Evolutionary conservation across 2,329 filamentous ascomycete genomes (phyloP).

Genomic region (Xylariales sp.): DNA sequence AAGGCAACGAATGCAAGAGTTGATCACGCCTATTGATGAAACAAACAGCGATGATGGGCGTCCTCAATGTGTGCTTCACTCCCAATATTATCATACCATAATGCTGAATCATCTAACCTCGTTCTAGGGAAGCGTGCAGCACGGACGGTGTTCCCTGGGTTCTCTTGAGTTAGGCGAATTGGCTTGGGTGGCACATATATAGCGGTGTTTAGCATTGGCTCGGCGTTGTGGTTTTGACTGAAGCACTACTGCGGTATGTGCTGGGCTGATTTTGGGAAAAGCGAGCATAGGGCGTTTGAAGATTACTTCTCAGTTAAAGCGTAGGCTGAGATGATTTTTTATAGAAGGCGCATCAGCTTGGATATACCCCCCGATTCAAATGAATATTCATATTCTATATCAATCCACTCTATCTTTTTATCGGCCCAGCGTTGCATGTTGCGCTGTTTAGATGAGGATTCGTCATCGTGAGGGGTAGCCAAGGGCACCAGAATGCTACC

Average conservation of each 20-base stretch:
- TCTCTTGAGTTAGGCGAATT: conserved; percentile 37
- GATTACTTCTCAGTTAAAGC: conserved; percentile 7
- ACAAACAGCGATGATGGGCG: conserved; percentile 49
- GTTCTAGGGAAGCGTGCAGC: conserved; percentile 57
- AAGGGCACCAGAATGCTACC: conserved; percentile 7
- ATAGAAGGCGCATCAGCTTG: conserved; percentile 34
- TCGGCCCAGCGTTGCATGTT: conserved; percentile 12
- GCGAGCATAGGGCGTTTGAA: conserved; percentile 33
- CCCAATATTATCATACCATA: not conserved
- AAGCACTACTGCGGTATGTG: conserved; percentile 16
- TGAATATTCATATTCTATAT: conserved; percentile 21
- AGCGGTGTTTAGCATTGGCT: conserved; percentile 46
- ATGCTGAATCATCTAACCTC: conserved; percentile 37
- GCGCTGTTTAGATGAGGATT: not conserved
- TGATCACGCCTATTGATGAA: conserved; percentile 48
- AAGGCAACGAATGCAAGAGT: conserved; percentile 46
- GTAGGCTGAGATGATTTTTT: conserved; percentile 20
- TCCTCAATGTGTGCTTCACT: conserved; percentile 45
- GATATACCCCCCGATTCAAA: conserved; percentile 37
- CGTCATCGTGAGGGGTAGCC: conserved; percentile 26
- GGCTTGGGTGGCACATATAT: not conserved
- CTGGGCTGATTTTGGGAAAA: conserved; percentile 19
- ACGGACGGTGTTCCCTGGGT: conserved; percentile 57
- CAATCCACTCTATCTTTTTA: conserved; percentile 7
- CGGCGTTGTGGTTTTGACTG: conserved; percentile 46